Evolutionary conservation across 345 rosid species (phyloP).

Genomic region (Gossypium sturtianum): DNA sequence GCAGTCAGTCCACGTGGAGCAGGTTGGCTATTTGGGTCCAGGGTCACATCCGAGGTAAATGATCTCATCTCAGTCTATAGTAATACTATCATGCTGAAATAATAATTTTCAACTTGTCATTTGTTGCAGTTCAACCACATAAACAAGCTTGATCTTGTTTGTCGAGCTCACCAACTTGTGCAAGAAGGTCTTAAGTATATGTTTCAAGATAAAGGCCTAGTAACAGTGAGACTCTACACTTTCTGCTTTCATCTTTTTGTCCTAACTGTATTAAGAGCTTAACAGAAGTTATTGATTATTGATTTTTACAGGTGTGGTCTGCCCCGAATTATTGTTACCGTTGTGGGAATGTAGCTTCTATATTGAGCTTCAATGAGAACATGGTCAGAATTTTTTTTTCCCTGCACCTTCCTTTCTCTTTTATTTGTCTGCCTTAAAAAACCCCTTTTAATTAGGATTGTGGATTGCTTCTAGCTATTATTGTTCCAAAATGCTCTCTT

Average conservation of each 20-base stretch:
- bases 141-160: conserved; percentile 1
- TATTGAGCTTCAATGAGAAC: conserved; percentile 94
- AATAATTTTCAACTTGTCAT: background rate
- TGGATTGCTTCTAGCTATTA: background rate
- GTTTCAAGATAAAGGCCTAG: background rate
- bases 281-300: conserved; percentile 22
- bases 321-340: conserved; percentile 99
- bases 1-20: conserved; percentile 99
- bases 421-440: no score
- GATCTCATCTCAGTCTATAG: background rate
- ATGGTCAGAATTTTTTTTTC: conserved; percentile 41
- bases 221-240: background rate
- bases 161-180: conserved; percentile 1
- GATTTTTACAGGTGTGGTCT: conserved; percentile 82
- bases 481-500: background rate
- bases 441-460: background rate
- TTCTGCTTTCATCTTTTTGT: background rate
- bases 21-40: conserved; percentile 99
- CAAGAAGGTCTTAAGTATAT: background rate
- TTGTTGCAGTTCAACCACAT: background rate
- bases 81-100: background rate
- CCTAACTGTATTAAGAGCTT: background rate
- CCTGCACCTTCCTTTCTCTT: background rate
- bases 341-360: conserved; percentile 98
- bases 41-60: conserved; percentile 93